Conservation (phyloP, 352 stramenopile genomes). For the Phytophthora pseudosyringae region DNA sequence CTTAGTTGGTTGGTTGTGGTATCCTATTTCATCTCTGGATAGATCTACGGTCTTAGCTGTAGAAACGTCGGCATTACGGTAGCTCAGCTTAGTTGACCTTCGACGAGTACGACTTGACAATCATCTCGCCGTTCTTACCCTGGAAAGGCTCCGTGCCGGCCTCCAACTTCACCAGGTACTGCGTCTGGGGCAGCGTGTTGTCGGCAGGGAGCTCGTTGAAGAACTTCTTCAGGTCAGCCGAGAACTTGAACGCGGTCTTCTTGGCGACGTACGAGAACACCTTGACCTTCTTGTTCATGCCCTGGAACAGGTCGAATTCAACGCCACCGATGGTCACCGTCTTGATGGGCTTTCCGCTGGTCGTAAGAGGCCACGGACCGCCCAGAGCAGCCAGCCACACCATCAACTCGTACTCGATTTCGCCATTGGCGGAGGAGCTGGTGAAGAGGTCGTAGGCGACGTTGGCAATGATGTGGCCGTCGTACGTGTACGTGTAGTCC, state of each 20-base stretch:
- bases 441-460: slow-evolving; percentile 52
- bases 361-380: slow-evolving; percentile 36
- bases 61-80: too few relatives aligned
- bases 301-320: slow-evolving; percentile 41
- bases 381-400: slow-evolving; percentile 45
- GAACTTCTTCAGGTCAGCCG: slow-evolving; percentile 40
- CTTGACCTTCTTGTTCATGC: slow-evolving; percentile 41
- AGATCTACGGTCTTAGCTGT: too few relatives aligned
- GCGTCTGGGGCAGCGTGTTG: slow-evolving; percentile 32
- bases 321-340: slow-evolving; percentile 28
- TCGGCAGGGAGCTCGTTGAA: slow-evolving; percentile 32
- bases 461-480: slow-evolving; percentile 45
- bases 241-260: slow-evolving; percentile 26
- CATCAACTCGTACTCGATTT: slow-evolving; percentile 50
- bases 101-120: slow-evolving; percentile 33
- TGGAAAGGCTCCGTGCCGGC: slow-evolving; percentile 45
- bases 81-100: slow-evolving; percentile 30
- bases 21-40: too few relatives aligned
- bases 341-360: slow-evolving; percentile 33
- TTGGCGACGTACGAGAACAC: slow-evolving; percentile 48
- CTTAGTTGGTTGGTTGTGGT: too few relatives aligned
- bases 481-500: slow-evolving; percentile 46
- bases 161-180: slow-evolving; percentile 39
- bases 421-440: slow-evolving; percentile 24
- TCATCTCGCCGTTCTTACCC: slow-evolving; percentile 37